Evolutionary conservation across 2,329 filamentous ascomycete genomes (phyloP), one percentile per base, ranked within the genome.

Genomic region (Aspergillus pseudoglaucus): DNA sequence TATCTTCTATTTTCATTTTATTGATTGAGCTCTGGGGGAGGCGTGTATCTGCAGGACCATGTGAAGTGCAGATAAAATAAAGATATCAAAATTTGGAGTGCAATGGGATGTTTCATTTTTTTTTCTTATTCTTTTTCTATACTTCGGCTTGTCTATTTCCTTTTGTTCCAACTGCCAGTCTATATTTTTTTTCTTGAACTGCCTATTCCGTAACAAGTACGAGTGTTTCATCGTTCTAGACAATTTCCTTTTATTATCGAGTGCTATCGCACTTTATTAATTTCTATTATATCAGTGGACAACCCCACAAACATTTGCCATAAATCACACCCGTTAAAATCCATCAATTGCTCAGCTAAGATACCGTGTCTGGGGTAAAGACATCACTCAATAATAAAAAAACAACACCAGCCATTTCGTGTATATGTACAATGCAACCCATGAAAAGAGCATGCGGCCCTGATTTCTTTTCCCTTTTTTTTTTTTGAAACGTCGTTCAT

Each of bases 11-110:
- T 51, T 49, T 50, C 40, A 38, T 42, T 47, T 57, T 45, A 30
- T 30, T 30, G 25, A 30, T 30, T 10, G 25, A 30, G 25, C 25
- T 30, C 25, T 30, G 25, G 25, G 25, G 25, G 10, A 30, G 25
- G 25, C 25, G 25, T 30, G 47, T 42, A 42, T 51, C 47, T 42
- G 39, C 33, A 20, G 45, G 46, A 46, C 42, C 25, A 38, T 14
- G 44, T 42, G 42, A 42, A 48, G 50, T 53, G 47, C 47, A 47
- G 46, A 42, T 45, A 54, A 54, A 55, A 53, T 48, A 30, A 53
- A 57, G 55, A 53, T 48, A 55, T 51, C 49, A 47, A 53, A 30
- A 51, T 42, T 46, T 47, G 53, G 49, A 55, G 50, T 53, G 51
- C 47, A 51, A 51, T 45, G 46, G 44, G 50, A 55, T 30, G 8